Evolutionary conservation across 148 eudicot species (phyloP).

Genomic region (Silene latifolia): DNA sequence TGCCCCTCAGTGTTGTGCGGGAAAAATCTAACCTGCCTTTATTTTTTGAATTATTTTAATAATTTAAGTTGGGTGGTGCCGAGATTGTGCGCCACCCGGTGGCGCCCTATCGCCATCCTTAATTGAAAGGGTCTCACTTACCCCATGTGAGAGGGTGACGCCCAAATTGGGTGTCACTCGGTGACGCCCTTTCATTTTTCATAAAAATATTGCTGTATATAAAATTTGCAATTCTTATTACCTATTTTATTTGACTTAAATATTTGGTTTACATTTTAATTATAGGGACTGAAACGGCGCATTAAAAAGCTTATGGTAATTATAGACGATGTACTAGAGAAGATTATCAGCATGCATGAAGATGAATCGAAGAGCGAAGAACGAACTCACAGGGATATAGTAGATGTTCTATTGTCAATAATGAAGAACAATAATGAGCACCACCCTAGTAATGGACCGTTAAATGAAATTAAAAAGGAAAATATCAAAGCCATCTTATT

Average conservation of each 20-base stretch:
- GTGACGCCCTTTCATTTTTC: too few relatives aligned
- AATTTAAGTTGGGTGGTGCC: too few relatives aligned
- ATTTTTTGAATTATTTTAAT: too few relatives aligned
- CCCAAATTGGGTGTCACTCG: too few relatives aligned
- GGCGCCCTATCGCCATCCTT: too few relatives aligned
- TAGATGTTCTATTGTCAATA: constrained; percentile 9
- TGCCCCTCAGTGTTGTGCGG: too few relatives aligned
- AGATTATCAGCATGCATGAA: constrained; percentile 13
- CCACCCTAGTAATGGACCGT: neutral
- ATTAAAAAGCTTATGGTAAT: constrained; percentile 9
- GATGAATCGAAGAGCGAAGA: constrained; percentile 6
- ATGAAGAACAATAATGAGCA: neutral
- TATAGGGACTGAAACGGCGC: constrained; percentile 10
- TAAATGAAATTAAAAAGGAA: constrained; percentile 8
- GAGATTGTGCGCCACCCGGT: too few relatives aligned
- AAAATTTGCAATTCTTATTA: neutral
- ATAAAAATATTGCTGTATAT: too few relatives aligned
- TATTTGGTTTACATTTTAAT: neutral
- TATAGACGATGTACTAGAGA: constrained; percentile 14
- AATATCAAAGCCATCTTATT: constrained; percentile 18
- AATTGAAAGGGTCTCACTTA: too few relatives aligned
- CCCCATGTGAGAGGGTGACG: too few relatives aligned
- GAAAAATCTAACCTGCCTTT: too few relatives aligned
- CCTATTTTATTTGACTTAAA: too few relatives aligned
- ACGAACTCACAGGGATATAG: constrained; percentile 14